Evolutionary conservation across 208 protist genomes (phyloP), one percentile per base, ranked within the genome.

Genomic region (Leishmania martiniquensis): DNA sequence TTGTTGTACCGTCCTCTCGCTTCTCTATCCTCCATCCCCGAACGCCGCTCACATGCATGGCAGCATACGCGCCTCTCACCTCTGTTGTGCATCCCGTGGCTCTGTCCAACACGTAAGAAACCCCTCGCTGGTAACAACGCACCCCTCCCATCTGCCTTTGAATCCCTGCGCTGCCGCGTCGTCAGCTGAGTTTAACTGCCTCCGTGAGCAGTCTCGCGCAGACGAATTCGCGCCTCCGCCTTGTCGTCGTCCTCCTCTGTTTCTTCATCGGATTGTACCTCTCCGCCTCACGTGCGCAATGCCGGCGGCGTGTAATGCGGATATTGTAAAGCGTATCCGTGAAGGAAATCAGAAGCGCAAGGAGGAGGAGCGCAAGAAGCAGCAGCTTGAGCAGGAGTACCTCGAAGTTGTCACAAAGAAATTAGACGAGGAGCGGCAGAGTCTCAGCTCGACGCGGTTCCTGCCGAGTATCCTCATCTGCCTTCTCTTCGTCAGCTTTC

Each of bases 401-500:
- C 75, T 72, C 34, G 85, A 90, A 54, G 89, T 90, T 44, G 47
- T 89, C 44, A 60, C 80, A 9, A 84, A 88, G 57, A 76, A 83
- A 47, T 45, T 76, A 22, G 65, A 65, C 42, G 81, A 78, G 57
- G 73, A 72, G n/a, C 70, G 72, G 20, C 67, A 70, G 25, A 29
- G 49, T 54, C 68, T 73, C 15, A 77, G 79, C 29, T 55, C 85
- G 20, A 79, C 78, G 51, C 60, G 72, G 39, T 91, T 90, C 62
- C 83, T 97, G 65, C 83, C 91, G 1, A 92, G 77, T 70, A 96
- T 97, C 60, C 65, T 96, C 39, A 87, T 96, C 59, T 89, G 84
- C 62, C 87, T 97, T 20, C 51, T 97, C 10, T 95, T 96, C 57
- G 75, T 95, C 13, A 96, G 90, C 65, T 87, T 97, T 71, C 93